A percentile compares a stretch with the other conserved stretches of the same genome.
phyloP scores from a whole-genome alignment of 2,329 filamentous ascomycete genomes.

The Fusarium tuaranense region DNA sequence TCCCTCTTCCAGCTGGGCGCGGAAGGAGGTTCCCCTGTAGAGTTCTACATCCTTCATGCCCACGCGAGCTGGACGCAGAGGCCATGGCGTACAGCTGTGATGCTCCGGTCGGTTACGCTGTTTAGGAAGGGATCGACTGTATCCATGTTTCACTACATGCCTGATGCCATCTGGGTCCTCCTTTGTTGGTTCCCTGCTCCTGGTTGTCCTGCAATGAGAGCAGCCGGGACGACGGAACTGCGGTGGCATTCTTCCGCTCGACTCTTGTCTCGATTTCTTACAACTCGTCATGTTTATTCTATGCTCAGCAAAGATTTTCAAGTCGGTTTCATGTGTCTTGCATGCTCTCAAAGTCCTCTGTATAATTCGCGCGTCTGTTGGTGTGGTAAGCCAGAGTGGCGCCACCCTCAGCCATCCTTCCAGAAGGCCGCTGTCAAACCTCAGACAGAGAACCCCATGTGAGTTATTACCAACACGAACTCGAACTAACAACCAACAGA shows the following conservation, averaged over 20 bases:
- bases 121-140: slow-evolving; percentile 23
- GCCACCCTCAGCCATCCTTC: background rate
- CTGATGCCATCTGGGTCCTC: background rate
- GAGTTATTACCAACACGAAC: background rate
- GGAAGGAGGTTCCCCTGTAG: background rate
- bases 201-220: background rate
- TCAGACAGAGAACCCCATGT: background rate
- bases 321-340: background rate
- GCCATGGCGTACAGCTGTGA: background rate
- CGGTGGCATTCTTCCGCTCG: background rate
- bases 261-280: background rate
- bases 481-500: background rate
- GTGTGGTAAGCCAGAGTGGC: background rate
- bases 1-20: background rate
- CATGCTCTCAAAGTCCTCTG: background rate
- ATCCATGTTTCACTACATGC: slow-evolving; percentile 1
- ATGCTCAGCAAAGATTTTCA: background rate
- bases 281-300: background rate
- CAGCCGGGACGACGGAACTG: background rate
- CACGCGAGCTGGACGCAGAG: background rate
- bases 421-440: background rate
- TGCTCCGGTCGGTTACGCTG: background rate
- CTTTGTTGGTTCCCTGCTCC: background rate
- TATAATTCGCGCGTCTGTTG: background rate
- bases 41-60: background rate